Evolutionary conservation across 1,284 basidiomycete genomes (phyloP).

Genomic region (Agroathelia rolfsii): DNA sequence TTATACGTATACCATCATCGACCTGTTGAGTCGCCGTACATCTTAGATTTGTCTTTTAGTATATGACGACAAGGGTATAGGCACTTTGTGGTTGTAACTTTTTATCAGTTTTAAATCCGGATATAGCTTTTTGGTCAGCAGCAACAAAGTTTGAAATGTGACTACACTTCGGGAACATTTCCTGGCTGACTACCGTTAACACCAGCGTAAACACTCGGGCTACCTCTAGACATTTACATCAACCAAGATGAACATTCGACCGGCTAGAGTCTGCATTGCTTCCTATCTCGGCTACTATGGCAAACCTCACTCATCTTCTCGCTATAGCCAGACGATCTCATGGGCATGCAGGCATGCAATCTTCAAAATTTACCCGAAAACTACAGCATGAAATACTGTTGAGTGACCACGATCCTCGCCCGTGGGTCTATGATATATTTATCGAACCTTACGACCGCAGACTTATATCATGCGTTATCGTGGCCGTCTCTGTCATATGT

Average conservation of each 20-base stretch:
- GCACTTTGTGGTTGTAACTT: too few relatives aligned
- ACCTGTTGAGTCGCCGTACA: too few relatives aligned
- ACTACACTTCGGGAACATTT: too few relatives aligned
- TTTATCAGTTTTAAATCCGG: too few relatives aligned
- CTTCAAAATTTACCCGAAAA: constrained; percentile 83
- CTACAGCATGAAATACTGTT: constrained; percentile 85
- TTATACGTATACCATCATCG: too few relatives aligned
- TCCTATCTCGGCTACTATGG: constrained; percentile 13
- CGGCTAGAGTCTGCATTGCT: constrained; percentile 19
- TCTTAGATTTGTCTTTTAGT: too few relatives aligned
- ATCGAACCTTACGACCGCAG: constrained; percentile 28
- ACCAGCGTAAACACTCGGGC: too few relatives aligned
- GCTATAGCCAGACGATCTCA: constrained; percentile 53
- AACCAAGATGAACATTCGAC: constrained; percentile 25
- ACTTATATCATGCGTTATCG: constrained; percentile 80
- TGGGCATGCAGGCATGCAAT: constrained; percentile 88
- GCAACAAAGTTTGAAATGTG: too few relatives aligned
- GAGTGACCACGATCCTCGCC: constrained; percentile 20
- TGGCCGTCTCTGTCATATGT: constrained; percentile 96
- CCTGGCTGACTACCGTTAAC: too few relatives aligned
- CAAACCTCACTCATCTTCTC: constrained; percentile 3
- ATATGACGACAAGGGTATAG: too few relatives aligned
- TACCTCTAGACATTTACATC: too few relatives aligned
- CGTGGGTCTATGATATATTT: background rate
- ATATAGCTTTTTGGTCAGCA: too few relatives aligned